Evolutionary conservation across 805 yeast species (phyloP).

Genomic region (Yamadazyma philogaea): DNA sequence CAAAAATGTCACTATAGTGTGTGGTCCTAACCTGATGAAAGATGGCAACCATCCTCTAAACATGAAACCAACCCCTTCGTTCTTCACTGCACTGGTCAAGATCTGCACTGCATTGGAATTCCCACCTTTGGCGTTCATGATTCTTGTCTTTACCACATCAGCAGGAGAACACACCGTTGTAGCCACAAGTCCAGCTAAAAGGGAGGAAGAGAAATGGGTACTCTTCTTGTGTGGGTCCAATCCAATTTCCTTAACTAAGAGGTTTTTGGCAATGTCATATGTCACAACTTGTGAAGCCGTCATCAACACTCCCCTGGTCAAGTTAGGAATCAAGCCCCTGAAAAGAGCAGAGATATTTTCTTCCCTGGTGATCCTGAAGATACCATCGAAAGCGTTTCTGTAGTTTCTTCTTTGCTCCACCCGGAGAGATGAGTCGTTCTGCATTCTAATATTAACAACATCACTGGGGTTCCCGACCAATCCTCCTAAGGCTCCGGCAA

Average conservation of each 20-base stretch:
- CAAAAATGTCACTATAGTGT: slow-evolving; percentile 65
- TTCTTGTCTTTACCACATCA: slow-evolving; percentile 84
- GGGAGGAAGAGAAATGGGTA: slow-evolving; percentile 77
- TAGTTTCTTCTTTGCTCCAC: slow-evolving; percentile 65
- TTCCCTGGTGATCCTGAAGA: slow-evolving; percentile 52
- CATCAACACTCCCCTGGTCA: slow-evolving; percentile 80
- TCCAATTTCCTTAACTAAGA: slow-evolving; percentile 48
- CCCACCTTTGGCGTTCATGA: slow-evolving; percentile 63
- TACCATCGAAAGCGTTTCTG: slow-evolving; percentile 74
- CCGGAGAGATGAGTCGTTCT: slow-evolving; percentile 75
- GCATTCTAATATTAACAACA: slow-evolving; percentile 87
- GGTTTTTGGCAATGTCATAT: slow-evolving; percentile 68
- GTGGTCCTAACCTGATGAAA: slow-evolving; percentile 82
- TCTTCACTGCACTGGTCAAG: slow-evolving; percentile 51
- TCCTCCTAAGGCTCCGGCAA: slow-evolving; percentile 84
- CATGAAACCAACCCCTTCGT: slow-evolving; percentile 76
- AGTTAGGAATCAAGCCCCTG: slow-evolving; percentile 75
- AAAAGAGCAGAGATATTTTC: slow-evolving; percentile 62
- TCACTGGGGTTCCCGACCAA: slow-evolving; percentile 86
- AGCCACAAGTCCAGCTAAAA: slow-evolving; percentile 82
- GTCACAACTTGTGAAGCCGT: slow-evolving; percentile 90
- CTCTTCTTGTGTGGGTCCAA: slow-evolving; percentile 59
- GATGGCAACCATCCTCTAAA: slow-evolving; percentile 92
- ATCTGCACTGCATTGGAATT: slow-evolving; percentile 49
- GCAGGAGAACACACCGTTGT: slow-evolving; percentile 93